These are phyloP conservation scores for Rubroshorea leprosula DNA, from an alignment of 345 rosid species.

Conservation along the genomic window DNA sequence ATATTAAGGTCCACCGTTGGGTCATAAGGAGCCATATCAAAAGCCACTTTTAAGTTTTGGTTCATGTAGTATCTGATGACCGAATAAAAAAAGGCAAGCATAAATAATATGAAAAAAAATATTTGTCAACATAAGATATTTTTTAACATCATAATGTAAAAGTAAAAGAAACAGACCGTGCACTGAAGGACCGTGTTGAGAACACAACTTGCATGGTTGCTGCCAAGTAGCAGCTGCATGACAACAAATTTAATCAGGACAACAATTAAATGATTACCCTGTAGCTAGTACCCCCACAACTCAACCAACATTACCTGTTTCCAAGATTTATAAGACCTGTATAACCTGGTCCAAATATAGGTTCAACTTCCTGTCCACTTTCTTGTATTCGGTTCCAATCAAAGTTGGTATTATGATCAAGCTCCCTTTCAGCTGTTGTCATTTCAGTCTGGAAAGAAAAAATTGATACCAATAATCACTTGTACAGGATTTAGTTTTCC, in stretches of 20 bases:
- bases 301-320: conserved; percentile 62
- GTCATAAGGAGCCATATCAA: conserved; percentile 88
- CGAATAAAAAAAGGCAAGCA: conserved; percentile 5
- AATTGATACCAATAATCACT: no score
- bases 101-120: conserved; percentile 5
- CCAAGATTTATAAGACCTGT: conserved; percentile 98
- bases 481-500: not conserved
- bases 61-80: conserved; percentile 55
- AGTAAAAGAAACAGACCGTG: no score
- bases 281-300: no score
- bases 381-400: conserved; percentile 99
- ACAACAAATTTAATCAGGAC: conserved; percentile 11
- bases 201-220: conserved; percentile 95
- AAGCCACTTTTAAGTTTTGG: conserved; percentile 71
- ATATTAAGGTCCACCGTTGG: conserved; percentile 92
- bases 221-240: conserved; percentile 94
- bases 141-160: no score
- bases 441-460: conserved; percentile 79
- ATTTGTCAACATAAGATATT: no score
- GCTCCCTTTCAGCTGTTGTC: conserved; percentile 99
- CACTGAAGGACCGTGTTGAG: conserved; percentile 62
- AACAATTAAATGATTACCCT: no score
- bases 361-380: conserved; percentile 86
- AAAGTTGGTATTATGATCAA: conserved; percentile 93
- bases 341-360: conserved; percentile 87